Evolutionary conservation across 2,329 filamentous ascomycete species (phyloP).

Genomic region (Phoma sp.): DNA sequence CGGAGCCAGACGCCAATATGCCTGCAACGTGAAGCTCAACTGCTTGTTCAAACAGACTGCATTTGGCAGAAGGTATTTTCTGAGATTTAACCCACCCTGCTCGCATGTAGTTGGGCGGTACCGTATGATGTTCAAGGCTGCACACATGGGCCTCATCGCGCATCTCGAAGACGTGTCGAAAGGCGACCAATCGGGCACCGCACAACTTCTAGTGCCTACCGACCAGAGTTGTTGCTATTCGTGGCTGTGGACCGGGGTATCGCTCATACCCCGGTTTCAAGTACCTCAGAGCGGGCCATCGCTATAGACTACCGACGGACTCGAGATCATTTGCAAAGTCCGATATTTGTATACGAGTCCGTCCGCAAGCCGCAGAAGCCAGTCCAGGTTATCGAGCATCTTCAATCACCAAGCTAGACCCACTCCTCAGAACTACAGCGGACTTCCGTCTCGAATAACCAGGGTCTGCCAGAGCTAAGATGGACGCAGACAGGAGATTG

Average conservation of each 20-base stretch:
- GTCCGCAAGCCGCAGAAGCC: constrained; percentile 17
- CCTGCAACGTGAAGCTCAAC: too few species aligned
- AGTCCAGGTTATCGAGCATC: neutral
- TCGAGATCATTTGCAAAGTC: constrained; percentile 15
- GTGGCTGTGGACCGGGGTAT: constrained; percentile 15
- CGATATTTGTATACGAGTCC: constrained; percentile 19
- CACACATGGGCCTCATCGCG: neutral
- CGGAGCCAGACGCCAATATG: too few species aligned
- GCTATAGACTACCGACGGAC: constrained; percentile 25
- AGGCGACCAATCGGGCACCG: neutral
- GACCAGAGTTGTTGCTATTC: constrained; percentile 24
- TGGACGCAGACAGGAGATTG: constrained; percentile 41
- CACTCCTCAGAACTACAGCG: constrained; percentile 3
- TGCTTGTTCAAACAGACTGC: too few species aligned
- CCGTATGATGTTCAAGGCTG: neutral
- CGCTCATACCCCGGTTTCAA: constrained; percentile 16
- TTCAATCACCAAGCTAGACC: neutral
- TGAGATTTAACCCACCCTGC: neutral
- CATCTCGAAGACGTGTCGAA: neutral
- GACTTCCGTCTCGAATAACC: constrained; percentile 1
- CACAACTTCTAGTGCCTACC: neutral
- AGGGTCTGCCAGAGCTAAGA: constrained; percentile 13
- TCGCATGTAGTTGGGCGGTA: neutral
- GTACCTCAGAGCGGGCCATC: constrained; percentile 10
- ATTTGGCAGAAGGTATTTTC: too few species aligned